These are phyloP conservation scores for Silybum marianum DNA, from an alignment of 129 eudicot genomes.

Conservation along the genomic window DNA sequence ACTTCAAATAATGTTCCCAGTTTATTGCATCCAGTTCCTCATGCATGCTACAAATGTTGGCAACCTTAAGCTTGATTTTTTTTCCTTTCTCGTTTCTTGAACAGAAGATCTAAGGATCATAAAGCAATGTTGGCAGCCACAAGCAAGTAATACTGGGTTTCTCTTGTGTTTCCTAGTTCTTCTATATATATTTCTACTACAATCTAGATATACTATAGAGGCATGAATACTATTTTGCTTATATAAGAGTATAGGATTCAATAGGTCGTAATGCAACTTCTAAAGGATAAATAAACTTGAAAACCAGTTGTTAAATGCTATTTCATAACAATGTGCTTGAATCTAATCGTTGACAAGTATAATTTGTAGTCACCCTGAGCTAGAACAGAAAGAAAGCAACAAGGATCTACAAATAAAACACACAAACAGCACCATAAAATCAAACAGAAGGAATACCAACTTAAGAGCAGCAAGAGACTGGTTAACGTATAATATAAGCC, in stretches of 20 bases:
- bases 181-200: background rate
- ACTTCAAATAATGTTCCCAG: too few relatives aligned
- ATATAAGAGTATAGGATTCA: background rate
- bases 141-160: background rate
- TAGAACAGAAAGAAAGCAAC: background rate
- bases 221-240: background rate
- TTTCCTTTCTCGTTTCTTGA: too few relatives aligned
- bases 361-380: too few relatives aligned
- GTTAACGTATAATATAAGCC: constrained; percentile 76
- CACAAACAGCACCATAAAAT: background rate
- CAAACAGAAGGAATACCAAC: constrained; percentile 52
- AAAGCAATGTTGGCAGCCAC: constrained; percentile 17
- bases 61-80: too few relatives aligned
- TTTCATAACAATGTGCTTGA: constrained; percentile 14
- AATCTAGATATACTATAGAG: background rate
- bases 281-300: background rate
- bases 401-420: constrained; percentile 6
- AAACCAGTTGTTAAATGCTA: background rate
- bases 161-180: constrained; percentile 18
- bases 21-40: too few relatives aligned
- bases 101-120: too few relatives aligned
- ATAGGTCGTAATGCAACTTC: background rate
- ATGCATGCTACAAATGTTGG: too few relatives aligned
- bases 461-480: constrained; percentile 90
- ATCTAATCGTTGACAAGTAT: background rate